Evolutionary conservation across 805 yeast genomes (phyloP).

Genomic region (Dipodascus geniculatus): DNA sequence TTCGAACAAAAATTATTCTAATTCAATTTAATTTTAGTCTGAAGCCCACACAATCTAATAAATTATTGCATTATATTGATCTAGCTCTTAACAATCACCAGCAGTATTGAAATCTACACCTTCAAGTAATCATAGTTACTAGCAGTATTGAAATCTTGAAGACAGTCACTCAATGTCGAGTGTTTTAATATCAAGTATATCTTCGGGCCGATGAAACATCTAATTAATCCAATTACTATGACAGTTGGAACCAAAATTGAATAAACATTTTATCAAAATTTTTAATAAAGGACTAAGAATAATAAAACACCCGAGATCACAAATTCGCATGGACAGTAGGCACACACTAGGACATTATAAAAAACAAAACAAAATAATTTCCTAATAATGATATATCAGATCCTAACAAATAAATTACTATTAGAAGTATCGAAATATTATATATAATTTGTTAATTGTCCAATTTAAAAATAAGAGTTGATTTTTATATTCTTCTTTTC

Average conservation of each 20-base stretch:
- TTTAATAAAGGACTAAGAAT: not conserved
- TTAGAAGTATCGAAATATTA: not conserved
- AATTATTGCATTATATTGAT: not conserved
- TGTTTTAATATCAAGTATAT: too few relatives aligned
- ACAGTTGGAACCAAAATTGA: too few relatives aligned
- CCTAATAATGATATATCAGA: not conserved
- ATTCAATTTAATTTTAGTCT: not conserved
- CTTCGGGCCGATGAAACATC: too few relatives aligned
- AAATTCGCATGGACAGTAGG: not conserved
- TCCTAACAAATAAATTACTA: not conserved
- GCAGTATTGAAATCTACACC: too few relatives aligned
- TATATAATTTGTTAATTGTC: not conserved
- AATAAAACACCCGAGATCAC: not conserved
- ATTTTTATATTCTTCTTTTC: not conserved
- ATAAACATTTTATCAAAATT: too few relatives aligned
- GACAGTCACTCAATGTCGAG: too few relatives aligned
- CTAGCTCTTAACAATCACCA: not conserved
- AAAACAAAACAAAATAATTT: not conserved
- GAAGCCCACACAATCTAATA: not conserved
- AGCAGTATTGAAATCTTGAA: too few relatives aligned
- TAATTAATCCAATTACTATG: too few relatives aligned
- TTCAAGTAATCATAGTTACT: too few relatives aligned
- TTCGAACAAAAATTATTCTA: not conserved
- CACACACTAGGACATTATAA: not conserved
- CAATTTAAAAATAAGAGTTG: not conserved